phyloP scores from a whole-genome alignment of 164 flowering plant species.

The Cinnamomum micranthum region DNA sequence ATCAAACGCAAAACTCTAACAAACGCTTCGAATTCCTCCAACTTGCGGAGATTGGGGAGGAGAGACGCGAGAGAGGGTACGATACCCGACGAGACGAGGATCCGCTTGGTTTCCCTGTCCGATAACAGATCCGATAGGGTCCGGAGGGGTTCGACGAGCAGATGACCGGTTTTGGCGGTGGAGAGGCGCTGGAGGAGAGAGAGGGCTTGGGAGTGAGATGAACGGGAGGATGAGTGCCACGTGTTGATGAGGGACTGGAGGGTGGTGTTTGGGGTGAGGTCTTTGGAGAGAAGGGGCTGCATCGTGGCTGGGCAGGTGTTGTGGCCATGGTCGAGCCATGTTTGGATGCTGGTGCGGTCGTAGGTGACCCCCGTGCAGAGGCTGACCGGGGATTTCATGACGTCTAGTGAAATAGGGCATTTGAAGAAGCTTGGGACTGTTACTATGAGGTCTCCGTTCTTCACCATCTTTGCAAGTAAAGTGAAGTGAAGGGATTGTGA shows the following conservation, averaged over 20 bases:
- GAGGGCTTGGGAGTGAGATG: not conserved
- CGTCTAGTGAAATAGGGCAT: conserved; percentile 91
- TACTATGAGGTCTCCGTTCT: conserved; percentile 51
- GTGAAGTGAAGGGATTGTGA: not conserved
- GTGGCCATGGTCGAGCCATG: conserved; percentile 86
- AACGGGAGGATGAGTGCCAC: conserved; percentile 45
- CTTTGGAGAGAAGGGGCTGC: conserved; percentile 70
- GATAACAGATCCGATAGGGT: conserved; percentile 30
- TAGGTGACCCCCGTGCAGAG: conserved; percentile 89
- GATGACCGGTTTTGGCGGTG: conserved; percentile 16
- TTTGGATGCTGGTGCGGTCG: conserved; percentile 84
- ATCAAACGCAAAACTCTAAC: conserved; percentile 33
- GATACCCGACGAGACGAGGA: not conserved
- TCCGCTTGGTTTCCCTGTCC: conserved; percentile 4
- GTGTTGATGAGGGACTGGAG: conserved; percentile 76
- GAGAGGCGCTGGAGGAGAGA: not conserved
- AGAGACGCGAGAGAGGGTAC: not conserved
- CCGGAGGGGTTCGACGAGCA: conserved; percentile 29
- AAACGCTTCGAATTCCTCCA: conserved; percentile 21
- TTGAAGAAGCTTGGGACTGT: conserved; percentile 71
- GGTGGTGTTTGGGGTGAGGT: conserved; percentile 71
- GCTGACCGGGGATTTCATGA: conserved; percentile 91
- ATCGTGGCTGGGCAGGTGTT: conserved; percentile 96
- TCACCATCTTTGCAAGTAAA: conserved; percentile 24
- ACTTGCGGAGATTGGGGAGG: not conserved